Evolutionary conservation across 73 alveolate species (phyloP).

Genomic region (Tetrahymena elliotti): DNA sequence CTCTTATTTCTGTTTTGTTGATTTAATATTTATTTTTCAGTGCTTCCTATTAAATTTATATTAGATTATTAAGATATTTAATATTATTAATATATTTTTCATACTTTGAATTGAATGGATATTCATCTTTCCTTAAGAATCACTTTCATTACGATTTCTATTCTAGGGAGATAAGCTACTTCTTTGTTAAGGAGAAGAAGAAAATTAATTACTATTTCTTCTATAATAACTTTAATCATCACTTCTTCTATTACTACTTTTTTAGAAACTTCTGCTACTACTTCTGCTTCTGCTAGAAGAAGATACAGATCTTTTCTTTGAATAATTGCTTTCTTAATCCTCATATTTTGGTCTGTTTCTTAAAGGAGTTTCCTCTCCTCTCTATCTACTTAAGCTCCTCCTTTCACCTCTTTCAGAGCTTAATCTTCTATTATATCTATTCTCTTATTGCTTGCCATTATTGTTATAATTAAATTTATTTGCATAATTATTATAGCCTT

Average conservation of each 20-base stretch:
- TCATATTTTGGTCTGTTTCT: background rate
- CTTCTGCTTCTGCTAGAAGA: background rate
- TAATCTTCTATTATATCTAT: background rate
- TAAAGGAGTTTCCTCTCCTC: background rate
- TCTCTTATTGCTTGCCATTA: background rate
- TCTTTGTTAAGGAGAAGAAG: background rate
- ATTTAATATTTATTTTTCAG: background rate
- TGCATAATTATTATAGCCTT: background rate
- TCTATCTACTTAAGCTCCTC: background rate
- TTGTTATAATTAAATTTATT: background rate
- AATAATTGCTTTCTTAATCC: background rate
- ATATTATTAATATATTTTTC: no score
- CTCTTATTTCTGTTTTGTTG: background rate
- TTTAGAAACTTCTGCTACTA: background rate
- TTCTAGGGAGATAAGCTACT: background rate
- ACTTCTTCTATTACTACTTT: background rate
- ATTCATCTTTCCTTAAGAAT: background rate
- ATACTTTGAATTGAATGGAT: background rate
- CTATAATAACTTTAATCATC: background rate
- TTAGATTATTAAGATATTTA: no score
- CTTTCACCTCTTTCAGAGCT: background rate
- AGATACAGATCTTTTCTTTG: background rate
- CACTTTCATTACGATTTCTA: background rate
- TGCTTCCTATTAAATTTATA: background rate
- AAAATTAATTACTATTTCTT: background rate